Base-by-base conservation (phyloP, 306 rosid species). In the Adenanthera pavonina region DNA sequence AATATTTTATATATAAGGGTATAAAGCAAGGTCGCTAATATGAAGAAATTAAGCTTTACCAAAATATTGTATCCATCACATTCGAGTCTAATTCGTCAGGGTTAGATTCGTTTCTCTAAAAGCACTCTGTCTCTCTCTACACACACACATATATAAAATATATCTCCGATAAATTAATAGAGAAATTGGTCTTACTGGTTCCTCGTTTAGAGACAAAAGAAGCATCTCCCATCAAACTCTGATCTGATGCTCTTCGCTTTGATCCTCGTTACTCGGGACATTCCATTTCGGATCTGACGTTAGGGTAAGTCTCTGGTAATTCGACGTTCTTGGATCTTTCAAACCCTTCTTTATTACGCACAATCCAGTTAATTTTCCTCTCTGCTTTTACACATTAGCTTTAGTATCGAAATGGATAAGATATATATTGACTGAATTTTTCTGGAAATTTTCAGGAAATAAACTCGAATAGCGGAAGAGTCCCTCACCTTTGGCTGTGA, bases 271-370 rank as follows among this genome's bases (percentile, higher is more conserved):
- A 72, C 41, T 33, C n/a, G 68, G 41, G 8, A 61, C 40, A 53
- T 81, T 67, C 77, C 69, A 74, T 61, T 40, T 57, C 43, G 65
- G 85, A 81, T 86, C 88, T 90, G 71, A 75, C 72, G 69, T 65
- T 80, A 71, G 40, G 62, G 90, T 79, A 49, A 48, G 69, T 34
- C 66, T 71, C 84, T 78, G 64, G 54, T 62, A 75, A 52, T 75
- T 38, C 66, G 38, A 9, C 67, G 51, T 60, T 48, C 44, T 79
- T 20, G 52, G 81, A 72, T 80, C 83, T 54, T 49, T 53, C 85
- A 77, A 46, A 61, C 1, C 35, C 19, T 15, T 12, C 12, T 57
- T 36, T 6, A 17, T 52, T 51, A 19, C 75, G 8, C 35, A 47
- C 38, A 59, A 43, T 20, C 8, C 67, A 60, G 12, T 48, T 19